Evolutionary conservation across 352 stramenopile genomes (phyloP).

Genomic region (Phytophthora lateralis): DNA sequence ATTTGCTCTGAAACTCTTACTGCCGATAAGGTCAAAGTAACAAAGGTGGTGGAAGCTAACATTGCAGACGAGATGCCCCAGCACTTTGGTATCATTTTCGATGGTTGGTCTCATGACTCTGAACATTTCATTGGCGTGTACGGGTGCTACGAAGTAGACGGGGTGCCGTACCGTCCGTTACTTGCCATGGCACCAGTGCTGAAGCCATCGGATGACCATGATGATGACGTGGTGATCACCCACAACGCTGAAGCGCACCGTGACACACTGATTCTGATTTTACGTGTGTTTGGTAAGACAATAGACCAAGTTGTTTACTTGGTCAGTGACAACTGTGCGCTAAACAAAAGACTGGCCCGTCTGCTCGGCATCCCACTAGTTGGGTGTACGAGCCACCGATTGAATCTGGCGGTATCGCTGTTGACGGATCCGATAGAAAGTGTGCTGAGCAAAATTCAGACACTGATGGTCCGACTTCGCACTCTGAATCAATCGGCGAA

Average conservation of each 20-base stretch:
- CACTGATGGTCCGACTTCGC: conserved; percentile 8
- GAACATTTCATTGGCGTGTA: conserved; percentile 11
- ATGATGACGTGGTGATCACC: neutral
- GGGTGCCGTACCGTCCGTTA: conserved; percentile 1
- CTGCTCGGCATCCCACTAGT: conserved; percentile 4
- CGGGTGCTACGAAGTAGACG: conserved; percentile 8
- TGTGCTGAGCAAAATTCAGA: conserved; percentile 1
- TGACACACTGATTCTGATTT: neutral
- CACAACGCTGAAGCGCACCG: conserved; percentile 12
- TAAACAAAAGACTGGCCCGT: conserved; percentile 9
- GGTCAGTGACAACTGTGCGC: conserved; percentile 9
- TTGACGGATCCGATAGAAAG: conserved; percentile 1
- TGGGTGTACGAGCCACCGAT: conserved; percentile 6
- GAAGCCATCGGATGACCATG: conserved; percentile 1
- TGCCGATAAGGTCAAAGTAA: conserved; percentile 1
- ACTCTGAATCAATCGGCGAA: conserved; percentile 21
- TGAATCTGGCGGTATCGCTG: conserved; percentile 9
- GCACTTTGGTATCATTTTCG: conserved; percentile 5
- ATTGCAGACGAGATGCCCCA: conserved; percentile 3
- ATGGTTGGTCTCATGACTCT: conserved; percentile 9
- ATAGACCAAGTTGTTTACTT: conserved; percentile 15
- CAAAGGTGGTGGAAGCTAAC: neutral
- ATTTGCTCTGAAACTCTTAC: conserved; percentile 9
- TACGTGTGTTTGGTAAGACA: conserved; percentile 10
- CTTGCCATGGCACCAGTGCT: conserved; percentile 8